These are phyloP conservation scores for Mesembryanthemum crystallinum DNA, from an alignment of 148 eudicot species.

Conservation along the genomic window DNA sequence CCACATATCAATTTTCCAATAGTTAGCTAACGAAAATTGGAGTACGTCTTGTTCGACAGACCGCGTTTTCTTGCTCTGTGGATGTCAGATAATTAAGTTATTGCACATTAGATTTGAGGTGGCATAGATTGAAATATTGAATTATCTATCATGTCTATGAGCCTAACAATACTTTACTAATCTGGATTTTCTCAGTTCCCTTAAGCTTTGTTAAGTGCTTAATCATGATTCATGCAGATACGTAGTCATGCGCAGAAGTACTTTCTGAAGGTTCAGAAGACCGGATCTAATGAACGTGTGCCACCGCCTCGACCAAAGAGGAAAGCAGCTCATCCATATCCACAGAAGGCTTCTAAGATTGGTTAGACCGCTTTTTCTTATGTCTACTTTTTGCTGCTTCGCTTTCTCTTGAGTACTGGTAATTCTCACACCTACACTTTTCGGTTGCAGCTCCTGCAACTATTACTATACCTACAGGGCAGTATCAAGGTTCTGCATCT, in stretches of 20 bases:
- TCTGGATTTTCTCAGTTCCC: neutral
- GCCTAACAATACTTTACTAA: neutral
- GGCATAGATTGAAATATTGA: constrained; percentile 1
- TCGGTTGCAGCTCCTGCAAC: constrained; percentile 27
- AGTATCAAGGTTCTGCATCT: constrained; percentile 30
- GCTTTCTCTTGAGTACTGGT: neutral
- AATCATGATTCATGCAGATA: constrained; percentile 29
- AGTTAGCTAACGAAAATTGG: too few species aligned
- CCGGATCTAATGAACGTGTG: constrained; percentile 52
- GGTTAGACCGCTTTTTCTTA: constrained; percentile 28
- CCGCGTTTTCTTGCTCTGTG: too few species aligned
- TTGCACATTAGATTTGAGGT: neutral
- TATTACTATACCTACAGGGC: constrained; percentile 26
- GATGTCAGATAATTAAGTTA: neutral
- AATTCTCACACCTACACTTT: constrained; percentile 14
- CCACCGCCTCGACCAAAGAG: constrained; percentile 72
- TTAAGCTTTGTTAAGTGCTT: too few species aligned
- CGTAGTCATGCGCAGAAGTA: constrained; percentile 47
- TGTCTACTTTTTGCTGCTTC: neutral
- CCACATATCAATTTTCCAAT: too few species aligned
- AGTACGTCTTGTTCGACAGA: too few species aligned
- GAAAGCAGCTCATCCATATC: constrained; percentile 69
- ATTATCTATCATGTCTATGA: neutral
- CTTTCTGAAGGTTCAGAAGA: constrained; percentile 49
- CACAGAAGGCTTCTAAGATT: constrained; percentile 57